These are phyloP conservation scores for Leptomonas pyrrhocoris DNA, from an alignment of 208 protist species.

Conservation along the genomic window DNA sequence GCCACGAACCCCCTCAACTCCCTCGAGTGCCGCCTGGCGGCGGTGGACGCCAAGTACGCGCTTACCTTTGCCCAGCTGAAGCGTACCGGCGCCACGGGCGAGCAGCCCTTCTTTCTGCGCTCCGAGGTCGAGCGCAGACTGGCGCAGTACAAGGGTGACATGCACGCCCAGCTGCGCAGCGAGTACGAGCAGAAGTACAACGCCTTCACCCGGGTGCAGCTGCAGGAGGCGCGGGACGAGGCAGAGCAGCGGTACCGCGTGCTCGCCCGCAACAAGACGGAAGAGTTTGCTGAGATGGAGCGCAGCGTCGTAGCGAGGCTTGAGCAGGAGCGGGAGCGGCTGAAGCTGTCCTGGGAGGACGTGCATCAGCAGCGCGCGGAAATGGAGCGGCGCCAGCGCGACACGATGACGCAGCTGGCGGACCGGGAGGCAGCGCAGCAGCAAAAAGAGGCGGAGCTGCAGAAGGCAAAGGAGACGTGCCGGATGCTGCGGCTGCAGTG, in stretches of 20 bases:
- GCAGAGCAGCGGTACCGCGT: conserved; percentile 59
- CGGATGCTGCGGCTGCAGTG: conserved; percentile 52
- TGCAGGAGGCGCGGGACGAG: conserved; percentile 58
- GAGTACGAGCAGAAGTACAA: conserved; percentile 79
- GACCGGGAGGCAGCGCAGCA: conserved; percentile 49
- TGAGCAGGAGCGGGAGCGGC: conserved; percentile 72
- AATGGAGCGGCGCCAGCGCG: conserved; percentile 61
- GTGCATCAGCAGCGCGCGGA: conserved; percentile 67
- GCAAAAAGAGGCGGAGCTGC: conserved; percentile 31
- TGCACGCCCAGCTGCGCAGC: conserved; percentile 68
- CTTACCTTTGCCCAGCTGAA: conserved; percentile 70
- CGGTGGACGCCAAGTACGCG: conserved; percentile 87
- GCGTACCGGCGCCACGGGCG: conserved; percentile 26
- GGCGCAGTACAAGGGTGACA: conserved; percentile 69
- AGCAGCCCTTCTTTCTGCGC: conserved; percentile 57
- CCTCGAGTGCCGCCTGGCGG: conserved; percentile 82
- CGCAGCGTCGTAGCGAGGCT: conserved; percentile 48
- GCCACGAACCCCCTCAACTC: conserved; percentile 52
- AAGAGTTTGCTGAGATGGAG: conserved; percentile 70
- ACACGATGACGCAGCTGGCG: conserved; percentile 36
- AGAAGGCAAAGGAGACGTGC: conserved; percentile 43
- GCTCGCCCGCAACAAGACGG: conserved; percentile 60
- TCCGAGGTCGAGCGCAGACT: conserved; percentile 80
- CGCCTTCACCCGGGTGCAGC: conserved; percentile 58
- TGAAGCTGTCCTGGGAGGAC: conserved; percentile 61